Conservation (phyloP, 495 filamentous ascomycete species). For the Hyaloscypha bicolor region DNA sequence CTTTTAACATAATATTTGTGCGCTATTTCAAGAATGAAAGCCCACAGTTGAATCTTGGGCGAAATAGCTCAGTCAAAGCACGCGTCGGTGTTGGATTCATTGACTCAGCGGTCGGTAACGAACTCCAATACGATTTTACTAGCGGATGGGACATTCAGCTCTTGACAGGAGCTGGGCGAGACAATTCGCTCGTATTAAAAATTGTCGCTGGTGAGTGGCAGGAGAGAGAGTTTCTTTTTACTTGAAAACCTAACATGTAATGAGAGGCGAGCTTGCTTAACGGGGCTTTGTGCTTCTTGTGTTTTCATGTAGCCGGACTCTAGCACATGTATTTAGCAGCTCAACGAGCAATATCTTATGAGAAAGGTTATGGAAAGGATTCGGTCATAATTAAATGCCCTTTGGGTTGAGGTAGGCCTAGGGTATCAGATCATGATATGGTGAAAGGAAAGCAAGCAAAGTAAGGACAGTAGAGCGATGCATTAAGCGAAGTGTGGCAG, state of each 20-base stretch:
- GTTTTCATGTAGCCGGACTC: too few relatives aligned
- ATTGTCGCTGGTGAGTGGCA: not conserved
- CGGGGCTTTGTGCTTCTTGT: too few relatives aligned
- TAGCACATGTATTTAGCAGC: too few relatives aligned
- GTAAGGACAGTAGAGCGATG: too few relatives aligned
- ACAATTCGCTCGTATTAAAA: not conserved
- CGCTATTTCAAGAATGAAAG: slow-evolving; percentile 5
- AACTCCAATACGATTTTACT: not conserved
- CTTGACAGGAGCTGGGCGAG: not conserved
- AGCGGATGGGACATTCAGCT: slow-evolving; percentile 1
- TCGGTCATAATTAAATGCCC: too few relatives aligned
- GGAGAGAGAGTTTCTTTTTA: slow-evolving; percentile 7
- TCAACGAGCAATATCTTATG: too few relatives aligned
- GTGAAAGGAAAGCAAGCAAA: too few relatives aligned
- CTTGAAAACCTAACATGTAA: not conserved
- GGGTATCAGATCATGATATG: too few relatives aligned
- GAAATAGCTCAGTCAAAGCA: slow-evolving; percentile 1
- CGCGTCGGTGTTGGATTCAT: slow-evolving; percentile 5
- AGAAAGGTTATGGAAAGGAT: too few relatives aligned
- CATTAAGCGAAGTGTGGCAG: too few relatives aligned
- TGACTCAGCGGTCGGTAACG: not conserved
- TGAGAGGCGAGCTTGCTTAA: too few relatives aligned
- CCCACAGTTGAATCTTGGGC: not conserved
- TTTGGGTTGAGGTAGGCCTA: too few relatives aligned
- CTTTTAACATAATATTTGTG: slow-evolving; percentile 4